Evolutionary conservation across 2,329 filamentous ascomycete species (phyloP).

Genomic region (Colletotrichum sp.): DNA sequence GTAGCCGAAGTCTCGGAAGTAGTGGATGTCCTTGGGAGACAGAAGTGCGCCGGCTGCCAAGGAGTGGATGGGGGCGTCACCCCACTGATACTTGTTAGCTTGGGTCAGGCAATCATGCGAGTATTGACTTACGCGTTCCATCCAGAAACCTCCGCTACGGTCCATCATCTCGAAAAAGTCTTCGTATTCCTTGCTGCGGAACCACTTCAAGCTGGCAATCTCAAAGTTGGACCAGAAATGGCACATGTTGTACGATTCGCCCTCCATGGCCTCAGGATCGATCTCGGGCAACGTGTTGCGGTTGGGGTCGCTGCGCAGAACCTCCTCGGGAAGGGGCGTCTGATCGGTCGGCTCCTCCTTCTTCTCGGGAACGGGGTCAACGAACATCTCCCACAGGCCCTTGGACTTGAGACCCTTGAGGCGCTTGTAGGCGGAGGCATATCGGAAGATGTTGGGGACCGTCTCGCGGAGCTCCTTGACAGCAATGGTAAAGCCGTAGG

Average conservation of each 20-base stretch:
- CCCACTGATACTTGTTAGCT: conserved; percentile 74
- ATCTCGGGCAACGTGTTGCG: conserved; percentile 77
- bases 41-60: conserved; percentile 91
- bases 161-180: conserved; percentile 99
- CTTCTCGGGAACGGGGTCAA: conserved; percentile 74
- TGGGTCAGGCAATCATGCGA: neutral
- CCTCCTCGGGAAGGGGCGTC: conserved; percentile 78
- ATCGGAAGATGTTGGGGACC: conserved; percentile 97
- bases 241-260: conserved; percentile 99
- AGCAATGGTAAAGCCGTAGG: conserved; percentile 97
- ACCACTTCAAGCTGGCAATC: conserved; percentile 93
- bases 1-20: conserved; percentile 99
- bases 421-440: conserved; percentile 97
- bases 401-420: conserved; percentile 88
- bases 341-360: conserved; percentile 64
- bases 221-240: conserved; percentile 99
- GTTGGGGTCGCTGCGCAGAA: conserved; percentile 76
- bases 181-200: conserved; percentile 95
- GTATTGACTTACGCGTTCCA: conserved; percentile 79
- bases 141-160: conserved; percentile 97
- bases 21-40: conserved; percentile 84
- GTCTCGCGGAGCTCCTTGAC: conserved; percentile 98
- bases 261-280: conserved; percentile 93
- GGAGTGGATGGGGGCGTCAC: conserved; percentile 97
- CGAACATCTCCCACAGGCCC: conserved; percentile 98